Evolutionary conservation across 192 early-diverging fungal species (phyloP), one percentile per base, ranked within the genome.

Genomic region (Linnemannia schmuckeri): DNA sequence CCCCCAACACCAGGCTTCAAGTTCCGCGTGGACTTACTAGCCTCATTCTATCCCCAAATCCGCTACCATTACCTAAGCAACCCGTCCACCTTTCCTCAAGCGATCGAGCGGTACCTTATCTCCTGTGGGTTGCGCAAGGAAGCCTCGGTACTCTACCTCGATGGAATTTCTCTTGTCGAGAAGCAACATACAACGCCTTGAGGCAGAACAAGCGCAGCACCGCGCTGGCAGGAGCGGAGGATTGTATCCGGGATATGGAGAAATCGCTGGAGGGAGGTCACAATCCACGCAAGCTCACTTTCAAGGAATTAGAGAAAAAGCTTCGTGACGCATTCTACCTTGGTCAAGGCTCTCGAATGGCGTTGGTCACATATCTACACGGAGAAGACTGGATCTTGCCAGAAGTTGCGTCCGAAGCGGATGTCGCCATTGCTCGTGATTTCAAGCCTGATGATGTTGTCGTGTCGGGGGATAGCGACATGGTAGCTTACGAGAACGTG

Each of bases 71-170:
- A 52, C 49, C 49, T 74, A 54, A 46, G 55, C 49, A 37, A 55
- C 73, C 52, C 52, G 55, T 54, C 33, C 33, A 30, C 52, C 18
- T 54, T 52, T 24, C 52, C 35, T 46, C 49, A 55, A 17, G 22
- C 49, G 13, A n/a, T 47, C 46, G 46, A 5, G 27, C 17, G 35
- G 47, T 9, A 27, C 49, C 33, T 74, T 27, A 27, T 33, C n/a
- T 54, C 47, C 44, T 49, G 52, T 57, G 55, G 9, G 54, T n/a
- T 57, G 24, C 55, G n/a, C 55, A 57, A 57, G 55, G 35, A 74
- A 49, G 66, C 52, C 75, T 57, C 75, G 40, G 75, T 76, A 15
- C 75, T 76, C 30, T 76, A 76, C 38, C n/a, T 76, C 33, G 75
- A 76, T 66, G 57, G 57, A 10, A 2, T n/a, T n/a, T 63, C 55